Base-by-base conservation (phyloP, 164 flowering plant genomes). In the Buxus sempervirens region DNA sequence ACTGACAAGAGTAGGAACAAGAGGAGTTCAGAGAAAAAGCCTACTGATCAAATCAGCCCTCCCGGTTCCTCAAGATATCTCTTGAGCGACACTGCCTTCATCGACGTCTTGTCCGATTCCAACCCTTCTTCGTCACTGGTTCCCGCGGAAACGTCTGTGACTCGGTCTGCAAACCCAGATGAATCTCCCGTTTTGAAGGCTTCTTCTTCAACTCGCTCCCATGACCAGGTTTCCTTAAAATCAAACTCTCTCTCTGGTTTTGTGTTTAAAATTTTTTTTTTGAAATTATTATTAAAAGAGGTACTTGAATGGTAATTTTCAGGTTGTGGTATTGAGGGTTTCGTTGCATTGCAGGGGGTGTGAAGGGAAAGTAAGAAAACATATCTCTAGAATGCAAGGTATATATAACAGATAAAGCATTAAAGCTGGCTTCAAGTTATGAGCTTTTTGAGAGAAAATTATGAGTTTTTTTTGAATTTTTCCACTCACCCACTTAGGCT, bases 291-390 rank as follows among this genome's bases (percentile, higher is more conserved):
- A n/a, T n/a, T n/a, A n/a, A n/a, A n/a, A n/a, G n/a, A 8, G 4
- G 7, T 23, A 41, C 20, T 27, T 71, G 24, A 20, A 57, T 41
- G 26, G 24, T 0, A 25, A n/a, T 62, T 70, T 65, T 72, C 77
- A 93, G 98, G 93, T 89, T 54, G 98, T 94, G 72, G 96, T 83
- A 51, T 71, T 94, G 81, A 80, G 83, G 82, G 98, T 94, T 60
- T 89, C 98, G 21, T 74, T 95, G 73, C 97, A 95, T 72, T 95
- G 98, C 87, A 92, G 85, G 72, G 98, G 97, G 1, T 95, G 98
- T 74, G 98, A 85, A 81, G 90, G 88, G 58, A 95, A 95, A 83
- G 83, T 95, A 60, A 84, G 89, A 75, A 95, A 88, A 68, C 96
- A 95, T 74, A 80, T 95, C 53, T 92, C 97, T 13, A 95, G 78